These are phyloP conservation scores for Apiospora malaysiana DNA, from an alignment of 2,329 filamentous ascomycete genomes.

Conservation along the genomic window DNA sequence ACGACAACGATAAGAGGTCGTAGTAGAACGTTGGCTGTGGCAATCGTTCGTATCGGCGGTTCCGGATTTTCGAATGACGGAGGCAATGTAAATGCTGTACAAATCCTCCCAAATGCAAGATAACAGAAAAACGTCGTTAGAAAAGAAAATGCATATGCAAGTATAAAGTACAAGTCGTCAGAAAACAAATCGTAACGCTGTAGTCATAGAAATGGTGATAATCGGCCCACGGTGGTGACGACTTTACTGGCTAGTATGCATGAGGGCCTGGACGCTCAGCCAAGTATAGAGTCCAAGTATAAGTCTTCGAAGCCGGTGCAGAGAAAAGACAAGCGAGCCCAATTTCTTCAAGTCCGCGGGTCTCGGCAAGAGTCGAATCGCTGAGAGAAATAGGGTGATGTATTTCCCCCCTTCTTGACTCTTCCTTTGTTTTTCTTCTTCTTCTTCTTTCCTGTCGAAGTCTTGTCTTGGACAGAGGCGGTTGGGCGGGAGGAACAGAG, in stretches of 20 bases:
- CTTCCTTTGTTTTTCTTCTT: neutral
- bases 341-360: neutral
- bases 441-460: neutral
- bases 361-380: neutral
- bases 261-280: neutral
- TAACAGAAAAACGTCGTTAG: neutral
- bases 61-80: constrained; percentile 6
- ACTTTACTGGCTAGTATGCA: constrained; percentile 5
- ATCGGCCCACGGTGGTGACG: constrained; percentile 3
- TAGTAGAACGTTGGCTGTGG: neutral
- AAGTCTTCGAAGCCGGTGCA: constrained; percentile 3
- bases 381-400: neutral
- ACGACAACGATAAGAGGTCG: neutral
- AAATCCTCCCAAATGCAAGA: constrained; percentile 14
- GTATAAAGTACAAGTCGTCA: constrained; percentile 5
- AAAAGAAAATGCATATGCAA: constrained; percentile 9
- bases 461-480: constrained; percentile 7
- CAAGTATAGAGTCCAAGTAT: constrained; percentile 1
- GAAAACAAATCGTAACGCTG: constrained; percentile 15
- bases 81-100: constrained; percentile 11
- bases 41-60: constrained; percentile 17
- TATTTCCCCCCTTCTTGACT: neutral
- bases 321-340: neutral
- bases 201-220: constrained; percentile 12
- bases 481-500: constrained; percentile 7